phyloP scores from a whole-genome alignment of 805 yeast species.

The Pichia cabralensis region DNA sequence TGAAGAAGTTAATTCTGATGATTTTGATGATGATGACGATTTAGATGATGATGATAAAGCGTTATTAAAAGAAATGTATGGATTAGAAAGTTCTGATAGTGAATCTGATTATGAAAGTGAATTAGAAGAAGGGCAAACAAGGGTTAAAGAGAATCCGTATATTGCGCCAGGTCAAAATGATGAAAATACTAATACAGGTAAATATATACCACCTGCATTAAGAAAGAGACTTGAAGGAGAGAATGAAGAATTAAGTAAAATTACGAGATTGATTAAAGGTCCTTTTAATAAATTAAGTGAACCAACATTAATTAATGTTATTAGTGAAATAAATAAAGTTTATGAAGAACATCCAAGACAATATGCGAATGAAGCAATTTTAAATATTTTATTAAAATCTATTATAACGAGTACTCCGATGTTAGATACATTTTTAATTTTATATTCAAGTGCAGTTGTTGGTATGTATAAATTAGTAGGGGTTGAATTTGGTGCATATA shows the following conservation, averaged over 20 bases:
- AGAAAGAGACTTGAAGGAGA: conserved; percentile 41
- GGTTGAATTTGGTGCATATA: conserved; percentile 79
- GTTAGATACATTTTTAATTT: conserved; percentile 66
- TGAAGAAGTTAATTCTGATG: conserved; percentile 21
- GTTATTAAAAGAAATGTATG: conserved; percentile 24
- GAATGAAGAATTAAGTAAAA: conserved; percentile 33
- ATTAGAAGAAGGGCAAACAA: conserved; percentile 23
- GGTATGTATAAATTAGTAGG: conserved; percentile 76
- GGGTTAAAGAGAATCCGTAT: conserved; percentile 61
- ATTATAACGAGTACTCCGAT: conserved; percentile 54
- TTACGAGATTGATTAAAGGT: conserved; percentile 66
- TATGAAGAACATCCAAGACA: conserved; percentile 67
- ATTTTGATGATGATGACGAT: conserved; percentile 24
- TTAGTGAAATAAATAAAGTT: conserved; percentile 54
- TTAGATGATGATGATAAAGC: conserved; percentile 25
- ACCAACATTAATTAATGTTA: conserved; percentile 63
- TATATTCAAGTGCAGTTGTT: conserved; percentile 68
- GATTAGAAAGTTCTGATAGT: conserved; percentile 17
- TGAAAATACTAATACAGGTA: conserved; percentile 21
- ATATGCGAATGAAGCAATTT: conserved; percentile 61
- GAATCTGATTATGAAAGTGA: conserved; percentile 15
- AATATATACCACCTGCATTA: conserved; percentile 83
- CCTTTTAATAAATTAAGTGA: conserved; percentile 85
- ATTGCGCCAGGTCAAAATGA: conserved; percentile 42
- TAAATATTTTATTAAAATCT: conserved; percentile 54